Base-by-base conservation (phyloP, 2,329 filamentous ascomycete genomes). In the Penicillium sp. region DNA sequence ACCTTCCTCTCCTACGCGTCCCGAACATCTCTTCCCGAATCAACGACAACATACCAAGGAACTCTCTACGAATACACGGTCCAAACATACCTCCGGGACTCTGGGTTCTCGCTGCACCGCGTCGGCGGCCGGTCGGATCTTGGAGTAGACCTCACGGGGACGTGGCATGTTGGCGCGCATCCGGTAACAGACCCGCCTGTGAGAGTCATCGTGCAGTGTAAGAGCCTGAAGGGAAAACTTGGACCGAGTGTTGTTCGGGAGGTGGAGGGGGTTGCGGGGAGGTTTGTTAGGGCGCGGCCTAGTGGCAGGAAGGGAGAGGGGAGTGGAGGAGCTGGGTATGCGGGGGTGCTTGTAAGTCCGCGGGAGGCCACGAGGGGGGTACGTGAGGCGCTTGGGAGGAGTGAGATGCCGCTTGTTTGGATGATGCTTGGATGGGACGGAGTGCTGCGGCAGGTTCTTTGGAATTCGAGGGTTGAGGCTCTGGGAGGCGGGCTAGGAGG, bases 301-400 rank as follows among this genome's bases (percentile, higher is more conserved):
- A 29, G 82, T 87, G 57, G 86, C 85, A 0, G 81, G 1, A 5
- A 29, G 51, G 30, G 58, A 30, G 26, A 21, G 15, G 11, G 35
- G 3, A 29, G 48, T 2, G 26, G 30, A 9, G 54, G 55, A 21
- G 49, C 21, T 21, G 21, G 38, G 35, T 51, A 47, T 49, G 60
- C 97, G 38, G 93, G 88, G 0, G 71, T 97, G 17, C 77, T 97
- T 58, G 89, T 91, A 26, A 85, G 87, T 3, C 87, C 89, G 65
- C 82, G 84, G 64, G 82, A 87, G 57, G 90, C 92, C 35, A 96
- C 93, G 0, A 90, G 87, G 71, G 94, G 93, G 1, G 88, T 96
- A 3, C 81, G 91, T 61, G 88, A 92, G 52, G 88, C 91, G 26
- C 72, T 97, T 67, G 84, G 84, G 5, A 80, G 86, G 61, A 91